Conservation (phyloP, 116 monocot genomes). For the Papilionanthe hybrid region DNA sequence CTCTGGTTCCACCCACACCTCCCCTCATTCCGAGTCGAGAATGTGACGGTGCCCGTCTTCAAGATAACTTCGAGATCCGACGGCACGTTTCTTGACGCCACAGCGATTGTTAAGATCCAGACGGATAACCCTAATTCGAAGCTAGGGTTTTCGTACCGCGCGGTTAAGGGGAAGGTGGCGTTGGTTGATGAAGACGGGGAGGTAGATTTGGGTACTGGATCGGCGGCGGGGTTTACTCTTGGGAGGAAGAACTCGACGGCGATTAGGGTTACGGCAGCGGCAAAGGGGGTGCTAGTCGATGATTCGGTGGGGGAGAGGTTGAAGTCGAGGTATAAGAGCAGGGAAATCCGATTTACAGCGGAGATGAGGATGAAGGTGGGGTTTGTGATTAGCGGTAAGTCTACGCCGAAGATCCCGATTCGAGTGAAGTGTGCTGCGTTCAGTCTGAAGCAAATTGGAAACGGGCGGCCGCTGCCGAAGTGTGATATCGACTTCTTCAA, state of each 20-base stretch:
- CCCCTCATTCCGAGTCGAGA: slow-evolving; percentile 44
- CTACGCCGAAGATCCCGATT: slow-evolving; percentile 36
- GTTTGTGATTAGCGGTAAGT: slow-evolving; percentile 18
- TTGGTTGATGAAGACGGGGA: slow-evolving; percentile 53
- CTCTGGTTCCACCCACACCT: slow-evolving; percentile 58
- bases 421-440: slow-evolving; percentile 35
- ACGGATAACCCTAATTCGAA: slow-evolving; percentile 53
- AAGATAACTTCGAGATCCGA: slow-evolving; percentile 28
- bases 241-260: slow-evolving; percentile 43
- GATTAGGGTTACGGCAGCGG: slow-evolving; percentile 20
- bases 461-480: slow-evolving; percentile 24
- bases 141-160: slow-evolving; percentile 39
- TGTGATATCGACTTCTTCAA: slow-evolving; percentile 49
- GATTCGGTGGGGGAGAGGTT: slow-evolving; percentile 50
- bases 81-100: slow-evolving; percentile 40
- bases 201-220: slow-evolving; percentile 30
- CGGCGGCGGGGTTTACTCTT: slow-evolving; percentile 31
- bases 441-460: slow-evolving; percentile 39
- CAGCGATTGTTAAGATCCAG: slow-evolving; percentile 15
- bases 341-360: slow-evolving; percentile 30
- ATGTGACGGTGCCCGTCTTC: slow-evolving; percentile 22
- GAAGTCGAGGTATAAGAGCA: slow-evolving; percentile 24
- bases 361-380: slow-evolving; percentile 37
- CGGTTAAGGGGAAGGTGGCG: slow-evolving; percentile 19
- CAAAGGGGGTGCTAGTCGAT: slow-evolving; percentile 39